Percentiles rank a stretch among this genome's conserved stretches.
These are phyloP conservation scores for Talaromyces sp. DNA, from an alignment of 2,329 filamentous ascomycete species.

Conservation along the genomic window DNA sequence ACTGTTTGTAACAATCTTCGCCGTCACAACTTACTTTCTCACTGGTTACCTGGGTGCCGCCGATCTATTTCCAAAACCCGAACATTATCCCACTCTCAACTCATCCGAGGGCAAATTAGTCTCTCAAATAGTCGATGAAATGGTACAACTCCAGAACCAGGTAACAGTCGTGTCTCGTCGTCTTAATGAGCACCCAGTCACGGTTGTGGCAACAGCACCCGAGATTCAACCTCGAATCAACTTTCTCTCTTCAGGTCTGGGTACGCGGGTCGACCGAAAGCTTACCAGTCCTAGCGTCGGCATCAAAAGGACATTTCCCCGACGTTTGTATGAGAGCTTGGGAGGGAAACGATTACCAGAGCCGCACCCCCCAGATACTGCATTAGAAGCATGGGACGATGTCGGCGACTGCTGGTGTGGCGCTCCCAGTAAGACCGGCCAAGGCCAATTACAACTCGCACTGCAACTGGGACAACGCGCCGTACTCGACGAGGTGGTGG, in stretches of 20 bases:
- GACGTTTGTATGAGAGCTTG: slow-evolving; percentile 22
- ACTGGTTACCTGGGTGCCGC: slow-evolving; percentile 21
- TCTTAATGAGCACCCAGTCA: not conserved
- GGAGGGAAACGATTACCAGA: slow-evolving; percentile 19
- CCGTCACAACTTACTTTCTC: slow-evolving; percentile 19
- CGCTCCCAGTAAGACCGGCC: slow-evolving; percentile 39
- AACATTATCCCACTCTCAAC: slow-evolving; percentile 24
- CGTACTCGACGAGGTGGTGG: slow-evolving; percentile 63
- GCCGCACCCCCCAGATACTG: slow-evolving; percentile 48
- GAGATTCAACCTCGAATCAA: slow-evolving; percentile 55
- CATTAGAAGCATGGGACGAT: slow-evolving; percentile 68
- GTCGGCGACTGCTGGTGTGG: slow-evolving; percentile 87
- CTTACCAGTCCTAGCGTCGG: slow-evolving; percentile 57
- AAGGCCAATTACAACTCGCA: slow-evolving; percentile 42
- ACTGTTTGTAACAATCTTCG: slow-evolving; percentile 19
- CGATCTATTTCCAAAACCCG: slow-evolving; percentile 11
- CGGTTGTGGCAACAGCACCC: slow-evolving; percentile 21
- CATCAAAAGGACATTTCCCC: slow-evolving; percentile 24
- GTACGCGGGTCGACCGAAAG: slow-evolving; percentile 60
- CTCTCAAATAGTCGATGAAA: slow-evolving; percentile 25
- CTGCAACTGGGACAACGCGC: slow-evolving; percentile 46
- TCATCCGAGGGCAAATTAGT: slow-evolving; percentile 26
- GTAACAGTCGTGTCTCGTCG: slow-evolving; percentile 31
- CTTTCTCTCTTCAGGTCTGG: slow-evolving; percentile 64
- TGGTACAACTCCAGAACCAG: slow-evolving; percentile 29